These are phyloP conservation scores for Arabis alpina DNA, from an alignment of 345 rosid genomes.

Conservation along the genomic window DNA sequence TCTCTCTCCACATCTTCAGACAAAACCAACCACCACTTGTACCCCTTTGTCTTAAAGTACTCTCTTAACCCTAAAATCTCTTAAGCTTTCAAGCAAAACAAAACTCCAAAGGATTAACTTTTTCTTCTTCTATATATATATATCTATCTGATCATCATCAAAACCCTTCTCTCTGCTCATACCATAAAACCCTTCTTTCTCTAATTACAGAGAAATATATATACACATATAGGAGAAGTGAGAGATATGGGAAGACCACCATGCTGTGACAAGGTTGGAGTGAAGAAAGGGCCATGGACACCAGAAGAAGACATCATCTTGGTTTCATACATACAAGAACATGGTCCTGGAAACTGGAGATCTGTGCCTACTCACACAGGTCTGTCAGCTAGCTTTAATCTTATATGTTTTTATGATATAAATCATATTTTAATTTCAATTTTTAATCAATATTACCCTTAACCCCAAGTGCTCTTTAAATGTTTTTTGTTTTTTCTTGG, in stretches of 20 bases:
- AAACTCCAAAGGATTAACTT: neutral
- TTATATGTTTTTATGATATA: neutral
- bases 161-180: constrained; percentile 19
- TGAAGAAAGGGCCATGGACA: constrained; percentile 99
- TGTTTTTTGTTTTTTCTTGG: constrained; percentile 31
- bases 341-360: constrained; percentile 99
- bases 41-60: constrained; percentile 23
- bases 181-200: neutral
- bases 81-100: constrained; percentile 13
- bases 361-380: constrained; percentile 88
- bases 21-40: constrained; percentile 35
- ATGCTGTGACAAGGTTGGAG: constrained; percentile 86
- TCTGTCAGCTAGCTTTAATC: constrained; percentile 26
- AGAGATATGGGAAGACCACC: constrained; percentile 87
- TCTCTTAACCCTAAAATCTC: constrained; percentile 14
- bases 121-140: constrained; percentile 20
- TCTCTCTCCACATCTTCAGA: constrained; percentile 37
- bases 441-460: constrained; percentile 21
- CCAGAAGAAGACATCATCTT: constrained; percentile 95
- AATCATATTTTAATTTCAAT: neutral
- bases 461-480: constrained; percentile 15
- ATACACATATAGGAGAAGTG: neutral
- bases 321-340: constrained; percentile 91
- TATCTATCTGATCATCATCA: constrained; percentile 21
- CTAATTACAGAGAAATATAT: neutral